Evolutionary conservation across 768 basidiomycete genomes (phyloP), one percentile per base, ranked within the genome.

Genomic region (Boletus reticulatus): DNA sequence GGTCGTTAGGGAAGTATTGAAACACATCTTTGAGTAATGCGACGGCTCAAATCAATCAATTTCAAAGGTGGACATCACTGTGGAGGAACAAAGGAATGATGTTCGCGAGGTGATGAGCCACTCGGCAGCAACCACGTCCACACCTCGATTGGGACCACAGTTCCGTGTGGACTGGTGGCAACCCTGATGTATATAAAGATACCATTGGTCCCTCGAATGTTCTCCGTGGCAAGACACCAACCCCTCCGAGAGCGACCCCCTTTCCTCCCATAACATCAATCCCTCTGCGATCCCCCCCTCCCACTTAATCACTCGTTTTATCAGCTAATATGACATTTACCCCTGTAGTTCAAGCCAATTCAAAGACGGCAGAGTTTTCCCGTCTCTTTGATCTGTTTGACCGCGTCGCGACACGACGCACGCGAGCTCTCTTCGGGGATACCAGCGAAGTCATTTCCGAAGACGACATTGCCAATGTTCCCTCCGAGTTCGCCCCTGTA

Each of bases 381-480:
- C 72, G 73, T 50, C 78, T 85, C 37, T 80, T 83, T 55, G 74
- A 78, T 39, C 67, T 82, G 50, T 84, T 83, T 59, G 79, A 84
- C 39, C 76, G 74, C 34, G 76, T 85, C 29, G 77, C 78, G n/a
- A 74, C 76, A 16, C 75, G 75, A 55, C 72, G 78, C 41, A 63
- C 76, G 22, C 73, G 73, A 14, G 61, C 60, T 27, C 58, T 62
- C 51, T 48, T 50, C 50, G 64, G 55, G 6, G 47, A 51, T 43
- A 53, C 47, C 4, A 52, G 55, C 42, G 48, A 64, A 14, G 58
- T 63, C 19, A 65, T 73, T 43, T 62, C 66, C 14, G 48, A 58
- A n/a, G 72, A 75, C 48, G 69, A 71, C 32, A 63, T 70, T 45
- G 63, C 62, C 38, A 62, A 67, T 19, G 64, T 72, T 37, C 62